Evolutionary conservation across 495 filamentous ascomycete species (phyloP), one percentile per base, ranked within the genome.

Genomic region (Neurospora sp.): DNA sequence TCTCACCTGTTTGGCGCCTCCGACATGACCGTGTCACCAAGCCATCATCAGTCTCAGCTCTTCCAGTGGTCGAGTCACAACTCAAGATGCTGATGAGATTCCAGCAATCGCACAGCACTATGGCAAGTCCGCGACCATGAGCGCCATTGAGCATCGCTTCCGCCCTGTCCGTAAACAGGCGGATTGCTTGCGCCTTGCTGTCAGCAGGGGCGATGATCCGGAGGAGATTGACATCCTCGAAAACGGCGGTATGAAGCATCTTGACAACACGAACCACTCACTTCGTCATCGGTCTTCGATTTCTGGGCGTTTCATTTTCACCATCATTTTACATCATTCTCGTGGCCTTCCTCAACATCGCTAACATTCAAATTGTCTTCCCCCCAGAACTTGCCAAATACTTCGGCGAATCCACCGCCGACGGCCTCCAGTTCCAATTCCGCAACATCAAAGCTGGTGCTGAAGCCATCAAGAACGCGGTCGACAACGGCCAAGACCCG

Each of bases 391-490:
- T 86, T 10, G 82, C 82, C 40, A 81, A 81, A 69, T 77, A 80
- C 39, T 86, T 81, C 70, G 85, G 85, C 4, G 82, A 81, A 16
- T 83, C 81, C 6, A 86, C 85, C 1, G 66, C 79, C 0, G 76
- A 75, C 8, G 85, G 85, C 4, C 75, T 89, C 1, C 77, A 83
- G 20, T 87, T 85, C 78, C 84, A 84, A 38, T 86, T 87, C 72
- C 81, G 86, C 0, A 74, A 75, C 8, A 79, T 86, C 76, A 88
- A 85, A 74, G 42, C 77, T 77, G 20, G 76, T 81, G 83, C 81
- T 62, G 77, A 81, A 1, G 75, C 72, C 0, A 82, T 88, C 70
- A 76, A 77, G 39, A 71, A 75, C 5, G 84, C 85, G 0, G 79
- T 81, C 5, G 75, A 77, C 11, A 72, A 74, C 0, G 79, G 78